Conservation (phyloP, 2,329 filamentous ascomycete species). For the Nothophaeocryptopus gaeumannii region DNA sequence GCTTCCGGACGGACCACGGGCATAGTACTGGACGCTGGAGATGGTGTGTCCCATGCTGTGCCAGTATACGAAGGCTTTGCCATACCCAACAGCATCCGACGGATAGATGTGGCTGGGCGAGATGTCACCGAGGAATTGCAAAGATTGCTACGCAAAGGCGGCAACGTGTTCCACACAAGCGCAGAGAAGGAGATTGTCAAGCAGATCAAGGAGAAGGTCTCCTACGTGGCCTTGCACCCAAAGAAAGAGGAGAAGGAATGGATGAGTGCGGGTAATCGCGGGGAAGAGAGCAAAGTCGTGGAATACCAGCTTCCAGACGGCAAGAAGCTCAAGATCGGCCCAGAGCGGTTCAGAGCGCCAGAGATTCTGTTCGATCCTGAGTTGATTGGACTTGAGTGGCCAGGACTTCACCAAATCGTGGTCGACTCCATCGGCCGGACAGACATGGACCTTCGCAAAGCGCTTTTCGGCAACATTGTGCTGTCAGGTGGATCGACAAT, state of each 20-base stretch:
- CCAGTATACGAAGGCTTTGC: conserved; percentile 98
- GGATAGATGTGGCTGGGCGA: conserved; percentile 92
- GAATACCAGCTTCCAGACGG: conserved; percentile 92
- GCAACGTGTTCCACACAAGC: conserved; percentile 93
- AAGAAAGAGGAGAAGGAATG: conserved; percentile 96
- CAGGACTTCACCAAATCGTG: conserved; percentile 95
- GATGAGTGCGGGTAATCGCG: conserved; percentile 66
- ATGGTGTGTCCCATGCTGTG: conserved; percentile 94
- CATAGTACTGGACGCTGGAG: conserved; percentile 90
- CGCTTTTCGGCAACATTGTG: conserved; percentile 93
- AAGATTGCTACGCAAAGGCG: conserved; percentile 82
- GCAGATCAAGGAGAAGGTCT: conserved; percentile 91
- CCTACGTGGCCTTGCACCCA: conserved; percentile 87
- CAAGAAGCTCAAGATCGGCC: conserved; percentile 88
- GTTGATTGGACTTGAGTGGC: conserved; percentile 93
- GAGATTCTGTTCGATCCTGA: conserved; percentile 98
- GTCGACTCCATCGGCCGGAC: conserved; percentile 94
- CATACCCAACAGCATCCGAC: conserved; percentile 88
- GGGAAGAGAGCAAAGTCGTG: conserved; percentile 63
- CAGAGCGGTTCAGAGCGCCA: conserved; percentile 90
- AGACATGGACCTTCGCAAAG: conserved; percentile 91
- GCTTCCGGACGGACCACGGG: conserved; percentile 94
- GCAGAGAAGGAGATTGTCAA: conserved; percentile 99
- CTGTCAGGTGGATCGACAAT: conserved; percentile 93
- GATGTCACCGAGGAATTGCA: conserved; percentile 97